Base-by-base conservation (phyloP, 352 stramenopile genomes). In the Pythium aquatile region DNA sequence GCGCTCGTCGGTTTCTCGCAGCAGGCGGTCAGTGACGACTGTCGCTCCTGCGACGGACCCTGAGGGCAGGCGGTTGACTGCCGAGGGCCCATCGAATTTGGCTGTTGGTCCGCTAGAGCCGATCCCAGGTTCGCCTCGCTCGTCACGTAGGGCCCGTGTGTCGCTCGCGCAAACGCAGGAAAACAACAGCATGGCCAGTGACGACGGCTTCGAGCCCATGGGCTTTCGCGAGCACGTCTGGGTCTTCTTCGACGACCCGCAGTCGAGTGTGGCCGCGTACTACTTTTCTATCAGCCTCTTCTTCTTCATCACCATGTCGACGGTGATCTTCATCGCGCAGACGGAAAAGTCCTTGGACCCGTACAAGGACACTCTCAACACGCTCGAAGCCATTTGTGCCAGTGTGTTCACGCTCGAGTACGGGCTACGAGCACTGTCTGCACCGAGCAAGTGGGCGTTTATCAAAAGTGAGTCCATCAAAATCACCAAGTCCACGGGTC, bases 371-470 rank as follows among this genome's bases (percentile, higher is more conserved):
- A 70, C 69, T 7, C 72, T 92, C 16, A 61, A 65, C 16, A 58
- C 65, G 13, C 29, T 89, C 8, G 79, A 91, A 61, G 72, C 72
- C 4, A 7, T 87, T 20, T 91, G 81, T 52, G 78, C 81, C 0
- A 61, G 35, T 0, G 66, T 88, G 16, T 92, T 90, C 61, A 81
- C 84, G 0, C 62, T 87, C 44, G 87, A 95, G 63, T 80, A 91
- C 20, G 5, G 75, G 30, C 35, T 77, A 39, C 87, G 87, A 5
- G 47, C 87, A 0, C 9, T 84, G 13, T 74, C 78, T 9, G 77
- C 76, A 33, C 83, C 83, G 5, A 83, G 70, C 61, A 81, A 82
- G 35, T 24, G 69, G 10, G 16, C 1, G 0, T 95, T 94, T 55
- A 16, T 90, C 16, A 62, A 66, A 48, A 73, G 83, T 92, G 72